Evolutionary conservation across 2,329 filamentous ascomycete genomes (phyloP).

Genomic region (Pleoardoris graminearum): DNA sequence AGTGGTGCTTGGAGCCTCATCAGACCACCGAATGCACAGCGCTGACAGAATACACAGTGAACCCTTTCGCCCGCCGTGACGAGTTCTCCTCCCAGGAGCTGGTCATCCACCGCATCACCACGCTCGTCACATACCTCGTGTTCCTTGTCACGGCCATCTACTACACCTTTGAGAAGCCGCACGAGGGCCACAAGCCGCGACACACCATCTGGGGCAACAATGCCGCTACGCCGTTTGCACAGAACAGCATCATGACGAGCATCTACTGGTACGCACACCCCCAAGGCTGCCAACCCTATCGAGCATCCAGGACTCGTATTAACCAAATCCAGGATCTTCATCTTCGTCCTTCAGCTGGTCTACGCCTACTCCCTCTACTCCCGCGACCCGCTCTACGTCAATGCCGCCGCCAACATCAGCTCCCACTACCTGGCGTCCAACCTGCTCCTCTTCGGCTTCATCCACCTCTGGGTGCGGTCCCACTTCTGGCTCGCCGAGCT

Average conservation of each 20-base stretch:
- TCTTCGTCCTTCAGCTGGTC: constrained; percentile 74
- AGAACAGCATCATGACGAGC: constrained; percentile 65
- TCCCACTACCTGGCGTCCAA: constrained; percentile 87
- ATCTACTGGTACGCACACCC: constrained; percentile 74
- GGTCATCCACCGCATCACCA: constrained; percentile 74
- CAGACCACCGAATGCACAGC: neutral
- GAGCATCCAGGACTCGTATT: neutral
- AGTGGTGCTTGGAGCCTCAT: neutral
- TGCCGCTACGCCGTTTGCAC: constrained; percentile 71
- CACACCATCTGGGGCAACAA: constrained; percentile 77
- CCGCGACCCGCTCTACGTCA: constrained; percentile 63
- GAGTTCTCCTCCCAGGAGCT: constrained; percentile 57
- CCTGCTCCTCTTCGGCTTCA: constrained; percentile 77
- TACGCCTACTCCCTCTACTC: constrained; percentile 80
- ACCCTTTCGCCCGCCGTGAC: constrained; percentile 15
- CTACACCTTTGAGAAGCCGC: constrained; percentile 68
- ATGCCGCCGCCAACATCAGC: constrained; percentile 74
- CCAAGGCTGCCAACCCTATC: neutral
- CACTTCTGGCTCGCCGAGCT: constrained; percentile 77
- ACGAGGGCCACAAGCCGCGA: constrained; percentile 59
- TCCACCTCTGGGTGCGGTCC: constrained; percentile 78
- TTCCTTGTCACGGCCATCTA: constrained; percentile 73
- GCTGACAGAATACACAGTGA: constrained; percentile 9
- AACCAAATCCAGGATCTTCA: constrained; percentile 60
- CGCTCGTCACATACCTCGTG: constrained; percentile 73